Base-by-base conservation (phyloP, 306 rosid species). In the Citrullus colocynthis region DNA sequence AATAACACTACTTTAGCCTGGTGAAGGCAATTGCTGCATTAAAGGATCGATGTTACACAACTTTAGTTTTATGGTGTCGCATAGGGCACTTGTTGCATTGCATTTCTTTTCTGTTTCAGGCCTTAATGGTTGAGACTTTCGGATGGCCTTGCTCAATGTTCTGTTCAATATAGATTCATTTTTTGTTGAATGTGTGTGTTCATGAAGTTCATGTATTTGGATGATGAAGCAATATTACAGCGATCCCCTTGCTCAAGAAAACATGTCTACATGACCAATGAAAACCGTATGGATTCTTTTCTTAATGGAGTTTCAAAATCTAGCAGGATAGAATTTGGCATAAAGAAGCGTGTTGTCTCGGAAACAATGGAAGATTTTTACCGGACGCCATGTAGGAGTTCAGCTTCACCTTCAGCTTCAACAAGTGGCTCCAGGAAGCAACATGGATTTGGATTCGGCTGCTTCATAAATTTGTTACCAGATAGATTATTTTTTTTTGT, bases 381-480 rank as follows among this genome's bases (percentile, higher is more conserved):
- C 39, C n/a, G 64, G n/a, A 74, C 8, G 51, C 42, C 69, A 24
- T n/a, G 54, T n/a, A 55, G n/a, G 56, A 6, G n/a, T 20, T 57
- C 49, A 21, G 41, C 79, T 76, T 56, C 54, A 58, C 34, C 52
- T 20, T 57, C 49, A 21, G 41, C 79, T 76, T 56, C 54, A 58
- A 74, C 52, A 24, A 56, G 13, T 57, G 55, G 55, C 79, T 56
- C 41, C 55, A 7, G n/a, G 63, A 74, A 74, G 48, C 69, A 21
- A 37, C 32, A 3, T 7, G 67, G 79, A 76, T 37, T 55, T 4
- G 24, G 24, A 55, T 55, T 37, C 55, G 6, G 79, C 54, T 58
- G 42, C 79, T 57, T 75, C 78, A 37, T 75, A 37, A 58, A 75
- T 36, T 75, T 39, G 65, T 75, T 34, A 37, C 66, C 51, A 75